Conservation (phyloP, 2,329 filamentous ascomycete species). For the Huntiella moniliformis region DNA sequence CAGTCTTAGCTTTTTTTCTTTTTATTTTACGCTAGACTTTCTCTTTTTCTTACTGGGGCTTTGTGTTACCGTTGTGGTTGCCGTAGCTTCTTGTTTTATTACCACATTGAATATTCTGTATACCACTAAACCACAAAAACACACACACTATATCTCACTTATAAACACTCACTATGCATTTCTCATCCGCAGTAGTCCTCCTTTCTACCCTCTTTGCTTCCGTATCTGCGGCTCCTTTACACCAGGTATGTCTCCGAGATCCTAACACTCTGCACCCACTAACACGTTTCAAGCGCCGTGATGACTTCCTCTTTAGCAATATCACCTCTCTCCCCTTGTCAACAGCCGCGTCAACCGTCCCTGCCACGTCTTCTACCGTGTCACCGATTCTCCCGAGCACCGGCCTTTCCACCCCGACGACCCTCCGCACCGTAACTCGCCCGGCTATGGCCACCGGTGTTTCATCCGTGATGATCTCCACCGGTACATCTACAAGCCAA, state of each 20-base stretch:
- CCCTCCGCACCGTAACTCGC: no score
- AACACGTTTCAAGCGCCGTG: neutral
- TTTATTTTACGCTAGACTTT: neutral
- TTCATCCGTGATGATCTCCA: constrained; percentile 3
- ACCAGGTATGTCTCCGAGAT: neutral
- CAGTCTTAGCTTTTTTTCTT: constrained; percentile 3
- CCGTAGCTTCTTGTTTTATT: neutral
- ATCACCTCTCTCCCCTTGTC: neutral
- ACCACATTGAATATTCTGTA: constrained; percentile 8
- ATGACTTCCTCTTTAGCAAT: neutral
- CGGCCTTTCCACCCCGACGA: neutral
- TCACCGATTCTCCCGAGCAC: neutral
- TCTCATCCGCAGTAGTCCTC: constrained; percentile 3
- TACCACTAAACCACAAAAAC: neutral
- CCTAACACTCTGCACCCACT: neutral
- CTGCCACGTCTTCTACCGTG: neutral
- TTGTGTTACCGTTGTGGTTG: neutral
- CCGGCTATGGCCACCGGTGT: constrained; percentile 1
- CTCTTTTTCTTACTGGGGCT: neutral
- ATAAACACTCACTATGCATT: constrained; percentile 5
- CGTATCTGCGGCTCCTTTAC: constrained; percentile 4
- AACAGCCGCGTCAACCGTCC: neutral
- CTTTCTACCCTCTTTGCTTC: constrained; percentile 6
- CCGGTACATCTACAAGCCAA: neutral
- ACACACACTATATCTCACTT: neutral